A percentile compares a stretch with the other conserved stretches of the same genome.
Evolutionary conservation across 371 early-diverging fungal species (phyloP).

Genomic region (Actinomortierella wolfii): DNA sequence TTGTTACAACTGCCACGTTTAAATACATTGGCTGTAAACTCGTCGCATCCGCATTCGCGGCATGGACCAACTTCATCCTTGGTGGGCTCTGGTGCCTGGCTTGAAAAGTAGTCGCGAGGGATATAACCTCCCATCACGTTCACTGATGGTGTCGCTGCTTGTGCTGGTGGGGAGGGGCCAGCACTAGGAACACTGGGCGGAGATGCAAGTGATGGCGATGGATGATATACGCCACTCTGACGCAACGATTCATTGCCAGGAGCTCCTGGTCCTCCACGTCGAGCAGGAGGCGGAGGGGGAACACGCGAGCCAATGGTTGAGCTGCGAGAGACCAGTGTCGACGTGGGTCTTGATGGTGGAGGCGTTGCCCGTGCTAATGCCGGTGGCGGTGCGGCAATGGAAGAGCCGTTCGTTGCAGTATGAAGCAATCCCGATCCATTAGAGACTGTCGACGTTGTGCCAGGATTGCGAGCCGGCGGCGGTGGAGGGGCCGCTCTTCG

Average conservation of each 20-base stretch:
- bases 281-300: conserved; percentile 44
- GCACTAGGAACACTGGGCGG: neutral
- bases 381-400: conserved; percentile 8
- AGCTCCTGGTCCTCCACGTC: conserved; percentile 8
- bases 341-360: conserved; percentile 20
- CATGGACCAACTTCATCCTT: conserved; percentile 32
- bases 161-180: conserved; percentile 30
- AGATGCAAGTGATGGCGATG: conserved; percentile 3
- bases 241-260: conserved; percentile 22
- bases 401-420: neutral
- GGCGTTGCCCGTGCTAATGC: conserved; percentile 33
- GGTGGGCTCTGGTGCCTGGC: conserved; percentile 18
- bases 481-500: conserved; percentile 45
- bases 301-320: conserved; percentile 37
- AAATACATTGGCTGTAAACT: conserved; percentile 43
- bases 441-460: conserved; percentile 2
- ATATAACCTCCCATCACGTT: conserved; percentile 44
- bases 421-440: conserved; percentile 12
- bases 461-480: conserved; percentile 12
- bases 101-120: conserved; percentile 45
- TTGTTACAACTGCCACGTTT: conserved; percentile 46
- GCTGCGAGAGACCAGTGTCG: conserved; percentile 14
- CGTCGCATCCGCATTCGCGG: conserved; percentile 42
- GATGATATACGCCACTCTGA: conserved; percentile 32
- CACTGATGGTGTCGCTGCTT: conserved; percentile 27